Percentiles rank a stretch among this genome's conserved stretches.
Evolutionary conservation across 2,329 filamentous ascomycete genomes (phyloP).

Genomic region (Colletotrichum phormii): DNA sequence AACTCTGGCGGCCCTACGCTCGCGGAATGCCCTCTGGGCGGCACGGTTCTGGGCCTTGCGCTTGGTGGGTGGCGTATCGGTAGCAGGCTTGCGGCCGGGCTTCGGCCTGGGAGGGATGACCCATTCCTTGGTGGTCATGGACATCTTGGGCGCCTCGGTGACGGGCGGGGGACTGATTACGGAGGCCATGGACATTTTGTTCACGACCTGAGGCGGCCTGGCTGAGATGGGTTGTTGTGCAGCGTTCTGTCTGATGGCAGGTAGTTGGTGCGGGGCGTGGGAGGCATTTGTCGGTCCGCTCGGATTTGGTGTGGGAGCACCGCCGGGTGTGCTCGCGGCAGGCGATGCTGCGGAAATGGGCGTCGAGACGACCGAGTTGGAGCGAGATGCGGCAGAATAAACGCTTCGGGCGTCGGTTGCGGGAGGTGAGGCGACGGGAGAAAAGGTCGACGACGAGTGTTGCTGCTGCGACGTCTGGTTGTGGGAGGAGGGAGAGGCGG

Average conservation of each 20-base stretch:
- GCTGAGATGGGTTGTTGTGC: slow-evolving; percentile 46
- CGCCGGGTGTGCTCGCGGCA: slow-evolving; percentile 19
- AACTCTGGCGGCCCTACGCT: slow-evolving; percentile 86
- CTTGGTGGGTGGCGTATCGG: slow-evolving; percentile 92
- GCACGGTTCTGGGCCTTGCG: slow-evolving; percentile 94
- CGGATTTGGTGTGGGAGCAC: slow-evolving; percentile 26
- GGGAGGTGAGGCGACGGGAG: slow-evolving; percentile 25
- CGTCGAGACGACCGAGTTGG: slow-evolving; percentile 30
- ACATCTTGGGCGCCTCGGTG: slow-evolving; percentile 58
- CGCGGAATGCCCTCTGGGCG: slow-evolving; percentile 90
- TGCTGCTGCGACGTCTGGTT: slow-evolving; percentile 2
- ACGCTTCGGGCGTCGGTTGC: slow-evolving; percentile 22
- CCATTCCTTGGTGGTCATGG: slow-evolving; percentile 87
- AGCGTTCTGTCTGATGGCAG: slow-evolving; percentile 38
- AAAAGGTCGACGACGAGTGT: slow-evolving; percentile 17
- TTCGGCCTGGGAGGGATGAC: slow-evolving; percentile 85
- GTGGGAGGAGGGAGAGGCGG: background rate
- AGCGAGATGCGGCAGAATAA: slow-evolving; percentile 21
- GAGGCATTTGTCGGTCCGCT: slow-evolving; percentile 35
- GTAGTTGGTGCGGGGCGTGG: slow-evolving; percentile 30
- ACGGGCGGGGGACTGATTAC: slow-evolving; percentile 55
- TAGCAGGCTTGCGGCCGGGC: slow-evolving; percentile 93
- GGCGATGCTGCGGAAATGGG: slow-evolving; percentile 30
- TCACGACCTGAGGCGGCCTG: slow-evolving; percentile 43
- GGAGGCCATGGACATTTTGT: slow-evolving; percentile 61